A percentile compares a stretch with the other conserved stretches of the same genome.
These are phyloP conservation scores for Dothideomycetes sp. DNA, from an alignment of 2,329 filamentous ascomycete species.

Conservation along the genomic window DNA sequence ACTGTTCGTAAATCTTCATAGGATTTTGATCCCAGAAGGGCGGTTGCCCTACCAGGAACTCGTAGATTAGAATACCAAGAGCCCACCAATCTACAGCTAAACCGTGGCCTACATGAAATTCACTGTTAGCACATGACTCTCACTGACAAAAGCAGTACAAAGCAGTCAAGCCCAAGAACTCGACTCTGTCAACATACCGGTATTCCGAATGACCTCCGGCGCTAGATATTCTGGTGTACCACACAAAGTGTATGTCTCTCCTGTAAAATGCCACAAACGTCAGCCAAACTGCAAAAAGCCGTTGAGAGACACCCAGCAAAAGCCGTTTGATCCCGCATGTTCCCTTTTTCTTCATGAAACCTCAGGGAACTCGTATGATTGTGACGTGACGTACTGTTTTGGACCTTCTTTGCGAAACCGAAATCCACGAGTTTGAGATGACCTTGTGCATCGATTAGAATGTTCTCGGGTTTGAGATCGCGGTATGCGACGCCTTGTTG, in stretches of 20 bases:
- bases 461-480: constrained; percentile 75
- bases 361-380: constrained; percentile 17
- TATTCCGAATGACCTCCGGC: constrained; percentile 76
- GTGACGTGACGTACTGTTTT: constrained; percentile 37
- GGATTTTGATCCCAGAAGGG: constrained; percentile 83
- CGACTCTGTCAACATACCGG: constrained; percentile 49
- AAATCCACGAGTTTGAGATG: constrained; percentile 80
- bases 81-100: constrained; percentile 82
- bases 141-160: neutral
- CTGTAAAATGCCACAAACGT: constrained; percentile 22
- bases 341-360: neutral
- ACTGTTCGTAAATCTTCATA: constrained; percentile 74
- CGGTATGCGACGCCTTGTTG: constrained; percentile 71
- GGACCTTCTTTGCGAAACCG: constrained; percentile 73
- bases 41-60: constrained; percentile 76
- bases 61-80: constrained; percentile 72
- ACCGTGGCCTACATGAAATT: constrained; percentile 42
- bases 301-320: neutral
- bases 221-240: constrained; percentile 78
- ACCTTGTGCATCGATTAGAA: constrained; percentile 65
- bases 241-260: constrained; percentile 74
- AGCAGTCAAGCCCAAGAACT: no score
- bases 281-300: constrained; percentile 1
- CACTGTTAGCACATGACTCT: neutral
- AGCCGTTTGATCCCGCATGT: constrained; percentile 6